Conservation (phyloP, 2,329 filamentous ascomycete genomes). For the Corynespora cassiicola region DNA sequence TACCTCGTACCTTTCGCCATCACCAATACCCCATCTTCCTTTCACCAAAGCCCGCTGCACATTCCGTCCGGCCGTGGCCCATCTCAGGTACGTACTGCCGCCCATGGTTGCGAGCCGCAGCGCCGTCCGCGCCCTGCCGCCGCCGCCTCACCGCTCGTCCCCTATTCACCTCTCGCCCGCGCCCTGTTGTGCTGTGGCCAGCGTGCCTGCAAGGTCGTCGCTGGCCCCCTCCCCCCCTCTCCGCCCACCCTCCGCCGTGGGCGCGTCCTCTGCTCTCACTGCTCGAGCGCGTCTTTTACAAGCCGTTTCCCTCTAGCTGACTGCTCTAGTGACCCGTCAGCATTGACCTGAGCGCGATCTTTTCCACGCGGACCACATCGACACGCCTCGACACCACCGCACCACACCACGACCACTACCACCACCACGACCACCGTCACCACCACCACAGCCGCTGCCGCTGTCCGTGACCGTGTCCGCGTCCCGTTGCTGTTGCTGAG, state of each 20-base stretch:
- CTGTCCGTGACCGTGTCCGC: neutral
- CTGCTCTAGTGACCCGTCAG: conserved; percentile 42
- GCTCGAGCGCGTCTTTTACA: conserved; percentile 6
- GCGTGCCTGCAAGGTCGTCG: conserved; percentile 32
- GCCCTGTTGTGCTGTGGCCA: conserved; percentile 36
- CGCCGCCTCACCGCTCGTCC: conserved; percentile 38
- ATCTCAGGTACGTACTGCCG: conserved; percentile 40
- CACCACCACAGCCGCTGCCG: conserved; percentile 20
- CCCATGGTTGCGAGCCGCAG: conserved; percentile 15
- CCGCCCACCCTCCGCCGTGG: conserved; percentile 14
- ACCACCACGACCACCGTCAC: conserved; percentile 27
- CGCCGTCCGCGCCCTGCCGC: conserved; percentile 26
- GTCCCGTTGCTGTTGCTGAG: conserved; percentile 4
- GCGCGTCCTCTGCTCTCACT: conserved; percentile 10
- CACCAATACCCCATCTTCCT: conserved; percentile 33
- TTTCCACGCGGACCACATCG: too few species aligned
- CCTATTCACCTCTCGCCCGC: conserved; percentile 33
- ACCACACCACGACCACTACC: conserved; percentile 34
- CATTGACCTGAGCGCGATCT: conserved; percentile 49
- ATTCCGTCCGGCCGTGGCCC: conserved; percentile 24
- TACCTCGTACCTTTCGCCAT: conserved; percentile 41
- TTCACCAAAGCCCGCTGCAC: conserved; percentile 31
- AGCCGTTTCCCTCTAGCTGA: conserved; percentile 27
- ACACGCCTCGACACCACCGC: conserved; percentile 32
- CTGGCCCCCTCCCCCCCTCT: conserved; percentile 20